A percentile compares a stretch with the other conserved stretches of the same genome.
phyloP scores from a whole-genome alignment of 225 moss, liverwort and hornwort genomes.

The Marchantia paleacea region DNA sequence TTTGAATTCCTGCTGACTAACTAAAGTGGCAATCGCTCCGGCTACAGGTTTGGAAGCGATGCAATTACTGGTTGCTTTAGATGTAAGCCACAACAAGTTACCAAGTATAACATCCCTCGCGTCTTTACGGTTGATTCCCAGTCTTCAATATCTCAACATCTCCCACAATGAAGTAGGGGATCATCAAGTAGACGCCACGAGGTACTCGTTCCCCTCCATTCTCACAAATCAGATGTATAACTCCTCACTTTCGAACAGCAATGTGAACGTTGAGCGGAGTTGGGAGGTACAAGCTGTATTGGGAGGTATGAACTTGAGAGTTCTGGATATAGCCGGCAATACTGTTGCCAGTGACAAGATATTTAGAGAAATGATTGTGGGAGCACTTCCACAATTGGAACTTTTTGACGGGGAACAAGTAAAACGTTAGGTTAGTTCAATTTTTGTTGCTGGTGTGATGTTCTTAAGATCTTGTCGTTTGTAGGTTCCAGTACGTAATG shows the following conservation, averaged over 20 bases:
- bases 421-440: not conserved
- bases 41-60: constrained; percentile 70
- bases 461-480: no score
- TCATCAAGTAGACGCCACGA: constrained; percentile 64
- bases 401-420: constrained; percentile 32
- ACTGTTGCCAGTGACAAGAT: constrained; percentile 34
- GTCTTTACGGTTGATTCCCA: constrained; percentile 46
- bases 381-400: constrained; percentile 34
- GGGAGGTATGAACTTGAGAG: constrained; percentile 44
- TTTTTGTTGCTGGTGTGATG: no score
- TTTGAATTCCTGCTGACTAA: no score
- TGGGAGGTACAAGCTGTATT: constrained; percentile 69
- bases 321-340: constrained; percentile 61
- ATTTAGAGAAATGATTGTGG: constrained; percentile 43
- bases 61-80: constrained; percentile 53
- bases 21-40: not conserved
- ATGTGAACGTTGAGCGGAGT: constrained; percentile 11
- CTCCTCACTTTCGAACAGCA: not conserved
- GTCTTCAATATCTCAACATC: constrained; percentile 56
- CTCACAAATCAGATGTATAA: constrained; percentile 39
- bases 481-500: no score
- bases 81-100: constrained; percentile 68
- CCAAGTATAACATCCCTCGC: constrained; percentile 61
- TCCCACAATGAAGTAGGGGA: constrained; percentile 73
- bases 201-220: constrained; percentile 53